Percentiles rank a stretch among this genome's conserved stretches.
Conservation (phyloP, 2,329 filamentous ascomycete species). For the Colletotrichum endophyticum region DNA sequence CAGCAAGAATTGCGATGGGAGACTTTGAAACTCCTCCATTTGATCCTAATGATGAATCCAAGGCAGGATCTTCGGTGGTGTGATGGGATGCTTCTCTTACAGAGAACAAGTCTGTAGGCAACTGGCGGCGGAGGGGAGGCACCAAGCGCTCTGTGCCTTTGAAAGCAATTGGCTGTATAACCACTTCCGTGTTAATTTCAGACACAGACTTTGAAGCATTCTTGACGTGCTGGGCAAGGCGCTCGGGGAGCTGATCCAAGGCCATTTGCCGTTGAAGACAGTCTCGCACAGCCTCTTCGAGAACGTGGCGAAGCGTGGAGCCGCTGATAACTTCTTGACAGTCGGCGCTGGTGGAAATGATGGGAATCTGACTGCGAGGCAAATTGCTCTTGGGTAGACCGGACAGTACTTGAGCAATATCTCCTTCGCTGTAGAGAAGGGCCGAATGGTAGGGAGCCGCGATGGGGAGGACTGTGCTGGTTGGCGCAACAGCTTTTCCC, state of each 20-base stretch:
- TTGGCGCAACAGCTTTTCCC: not conserved
- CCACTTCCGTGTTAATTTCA: not conserved
- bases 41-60: not conserved
- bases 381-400: not conserved
- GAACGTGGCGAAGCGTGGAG: not conserved
- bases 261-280: not conserved
- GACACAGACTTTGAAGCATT: not conserved
- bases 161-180: not conserved
- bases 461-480: not conserved
- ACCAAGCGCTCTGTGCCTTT: not conserved
- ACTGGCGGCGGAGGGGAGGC: not conserved
- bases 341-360: not conserved
- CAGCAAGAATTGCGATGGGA: constrained; percentile 41
- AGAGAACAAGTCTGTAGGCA: not conserved
- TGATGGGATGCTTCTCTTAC: not conserved
- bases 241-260: not conserved
- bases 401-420: not conserved
- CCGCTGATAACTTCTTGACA: not conserved
- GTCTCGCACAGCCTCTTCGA: not conserved
- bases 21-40: not conserved
- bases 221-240: not conserved
- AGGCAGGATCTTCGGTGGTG: not conserved
- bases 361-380: not conserved
- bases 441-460: not conserved
- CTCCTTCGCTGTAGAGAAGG: not conserved